phyloP scores from a whole-genome alignment of 768 basidiomycete genomes.

The Porpolomopsis calyptriformis region DNA sequence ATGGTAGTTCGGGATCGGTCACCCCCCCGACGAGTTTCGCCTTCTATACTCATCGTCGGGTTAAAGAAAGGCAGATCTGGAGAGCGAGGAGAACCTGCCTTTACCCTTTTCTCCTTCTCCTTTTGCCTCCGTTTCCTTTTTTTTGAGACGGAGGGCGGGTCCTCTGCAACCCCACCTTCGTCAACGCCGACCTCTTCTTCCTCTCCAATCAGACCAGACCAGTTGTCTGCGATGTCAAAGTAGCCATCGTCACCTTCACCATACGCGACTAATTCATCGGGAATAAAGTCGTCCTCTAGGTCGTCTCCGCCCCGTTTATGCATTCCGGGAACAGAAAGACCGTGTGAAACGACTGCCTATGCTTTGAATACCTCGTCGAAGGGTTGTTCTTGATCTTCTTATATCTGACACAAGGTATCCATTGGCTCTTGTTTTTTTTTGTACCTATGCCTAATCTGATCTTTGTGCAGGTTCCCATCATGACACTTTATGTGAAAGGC shows the following conservation, averaged over 20 bases:
- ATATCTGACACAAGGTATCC: too few relatives aligned
- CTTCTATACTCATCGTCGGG: slow-evolving; percentile 34
- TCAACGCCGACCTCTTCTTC: slow-evolving; percentile 18
- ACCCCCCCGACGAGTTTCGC: slow-evolving; percentile 44
- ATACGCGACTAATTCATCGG: slow-evolving; percentile 54
- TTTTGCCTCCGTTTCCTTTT: slow-evolving; percentile 67
- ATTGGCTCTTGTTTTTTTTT: too few relatives aligned
- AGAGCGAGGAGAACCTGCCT: slow-evolving; percentile 31
- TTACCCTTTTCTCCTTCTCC: slow-evolving; percentile 62
- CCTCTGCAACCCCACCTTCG: slow-evolving; percentile 7
- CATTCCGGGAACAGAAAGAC: slow-evolving; percentile 6
- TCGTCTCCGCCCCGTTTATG: slow-evolving; percentile 55
- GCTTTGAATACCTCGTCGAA: too few relatives aligned
- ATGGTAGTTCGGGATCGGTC: slow-evolving; percentile 24
- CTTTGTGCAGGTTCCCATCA: too few relatives aligned
- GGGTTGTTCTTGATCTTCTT: too few relatives aligned
- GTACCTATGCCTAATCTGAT: too few relatives aligned
- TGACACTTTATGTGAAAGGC: too few relatives aligned
- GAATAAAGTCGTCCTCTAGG: slow-evolving; percentile 73
- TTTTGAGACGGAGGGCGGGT: slow-evolving; percentile 29
- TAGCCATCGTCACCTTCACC: slow-evolving; percentile 51
- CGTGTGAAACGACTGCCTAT: too few relatives aligned
- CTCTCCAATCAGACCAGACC: slow-evolving; percentile 7
- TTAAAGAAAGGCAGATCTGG: background rate
- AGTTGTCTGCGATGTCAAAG: slow-evolving; percentile 26